These are phyloP conservation scores for Coniochaeta ligniaria DNA, from an alignment of 2,329 filamentous ascomycete genomes.

Conservation along the genomic window DNA sequence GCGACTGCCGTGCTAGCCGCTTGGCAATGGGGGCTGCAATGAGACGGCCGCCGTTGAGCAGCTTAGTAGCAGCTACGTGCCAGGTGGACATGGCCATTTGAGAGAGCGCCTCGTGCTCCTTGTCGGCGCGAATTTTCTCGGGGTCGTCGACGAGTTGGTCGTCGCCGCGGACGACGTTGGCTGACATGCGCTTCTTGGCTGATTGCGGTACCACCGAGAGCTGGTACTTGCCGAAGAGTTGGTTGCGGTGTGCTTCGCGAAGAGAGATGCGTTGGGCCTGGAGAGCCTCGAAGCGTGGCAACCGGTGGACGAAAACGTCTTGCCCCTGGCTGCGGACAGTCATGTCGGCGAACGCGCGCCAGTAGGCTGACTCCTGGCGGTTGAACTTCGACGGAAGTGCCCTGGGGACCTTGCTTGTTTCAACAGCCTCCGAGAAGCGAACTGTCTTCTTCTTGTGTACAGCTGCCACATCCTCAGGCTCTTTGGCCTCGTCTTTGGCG, in stretches of 20 bases:
- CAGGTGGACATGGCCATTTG: slow-evolving; percentile 59
- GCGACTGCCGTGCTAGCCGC: slow-evolving; percentile 48
- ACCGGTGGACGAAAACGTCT: slow-evolving; percentile 80
- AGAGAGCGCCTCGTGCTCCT: slow-evolving; percentile 70
- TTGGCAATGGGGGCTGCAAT: slow-evolving; percentile 59
- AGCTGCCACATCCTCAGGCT: slow-evolving; percentile 9
- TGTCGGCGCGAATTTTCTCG: slow-evolving; percentile 59
- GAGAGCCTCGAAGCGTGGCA: slow-evolving; percentile 79
- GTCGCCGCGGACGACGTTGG: slow-evolving; percentile 67
- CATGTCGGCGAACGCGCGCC: slow-evolving; percentile 76
- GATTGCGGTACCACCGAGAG: slow-evolving; percentile 62
- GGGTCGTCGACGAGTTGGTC: slow-evolving; percentile 56
- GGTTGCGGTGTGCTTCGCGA: slow-evolving; percentile 65
- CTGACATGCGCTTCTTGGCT: slow-evolving; percentile 64
- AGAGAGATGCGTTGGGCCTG: slow-evolving; percentile 76
- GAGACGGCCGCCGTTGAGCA: slow-evolving; percentile 57
- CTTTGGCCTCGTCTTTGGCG: slow-evolving; percentile 9
- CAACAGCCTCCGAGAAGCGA: slow-evolving; percentile 57
- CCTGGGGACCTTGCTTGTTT: slow-evolving; percentile 37
- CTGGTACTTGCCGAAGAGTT: slow-evolving; percentile 79
- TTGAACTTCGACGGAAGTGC: slow-evolving; percentile 44
- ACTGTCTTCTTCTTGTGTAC: slow-evolving; percentile 61
- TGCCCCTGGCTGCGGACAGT: slow-evolving; percentile 55
- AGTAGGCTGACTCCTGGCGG: slow-evolving; percentile 71
- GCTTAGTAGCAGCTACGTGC: slow-evolving; percentile 54